Base-by-base conservation (phyloP, 129 eudicot species). In the Pittosporum tobira region DNA sequence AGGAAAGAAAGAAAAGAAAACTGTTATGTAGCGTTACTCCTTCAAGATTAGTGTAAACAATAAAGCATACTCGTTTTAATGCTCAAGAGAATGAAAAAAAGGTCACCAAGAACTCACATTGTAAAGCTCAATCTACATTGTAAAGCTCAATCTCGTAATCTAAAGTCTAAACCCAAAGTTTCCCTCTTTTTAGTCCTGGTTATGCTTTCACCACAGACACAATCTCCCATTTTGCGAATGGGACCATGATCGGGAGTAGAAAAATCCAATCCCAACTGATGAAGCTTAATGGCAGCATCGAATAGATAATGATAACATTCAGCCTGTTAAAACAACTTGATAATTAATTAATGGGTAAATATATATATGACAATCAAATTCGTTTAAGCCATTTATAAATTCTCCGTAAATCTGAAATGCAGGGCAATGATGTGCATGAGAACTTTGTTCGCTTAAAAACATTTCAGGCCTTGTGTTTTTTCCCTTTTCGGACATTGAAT, bases 301-400 rank as follows among this genome's bases (percentile, higher is more conserved):
- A 68, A 68, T 18, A 75, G 71, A 37, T 69, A 63, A 52, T 75
- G 80, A 61, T 75, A 75, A 40, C 67, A 69, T 46, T 75, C 80
- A 56, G 80, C 75, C 80, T 69, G 71, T 21, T 62, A 46, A 28
- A 30, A 36, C 25, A 10, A 53, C 29, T 44, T 12, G 61, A 11
- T 34, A 14, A 18, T 16, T 20, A 5, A 24, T 46, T 61, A 45
- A 62, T 12, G 14, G 67, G 6, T 26, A n/a, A 2, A 53, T 19
- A 25, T n/a, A n/a, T 0, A 53, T 19, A 25, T n/a, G 10, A 51
- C 26, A 4, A 28, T 0, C 29, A 29, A 18, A 29, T 27, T 52
- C 36, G 6, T 34, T 34, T 34, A 34, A 34, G 1, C 10, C 10
- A 34, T 34, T 34, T 34, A n/a, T n/a, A n/a, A n/a, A n/a, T n/a